Evolutionary conservation across 257 asterid genomes (phyloP).

Genomic region (Penstemon eatonii): DNA sequence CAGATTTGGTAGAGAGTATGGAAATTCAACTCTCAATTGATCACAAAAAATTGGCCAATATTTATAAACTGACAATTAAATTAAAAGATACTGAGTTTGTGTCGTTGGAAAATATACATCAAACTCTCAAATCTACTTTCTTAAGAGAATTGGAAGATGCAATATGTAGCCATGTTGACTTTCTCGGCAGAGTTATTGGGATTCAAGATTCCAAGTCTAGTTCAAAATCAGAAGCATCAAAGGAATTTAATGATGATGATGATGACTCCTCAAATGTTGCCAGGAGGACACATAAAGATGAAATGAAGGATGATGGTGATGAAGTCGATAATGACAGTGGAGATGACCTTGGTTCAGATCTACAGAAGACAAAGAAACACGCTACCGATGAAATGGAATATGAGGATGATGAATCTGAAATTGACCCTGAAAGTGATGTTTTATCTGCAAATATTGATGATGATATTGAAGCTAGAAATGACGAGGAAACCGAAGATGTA

Average conservation of each 20-base stretch:
- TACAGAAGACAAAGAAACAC: conserved; percentile 67
- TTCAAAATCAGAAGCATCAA: conserved; percentile 37
- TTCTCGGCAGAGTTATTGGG: conserved; percentile 56
- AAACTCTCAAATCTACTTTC: conserved; percentile 52
- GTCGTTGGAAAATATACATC: conserved; percentile 49
- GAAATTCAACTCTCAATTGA: conserved; percentile 53
- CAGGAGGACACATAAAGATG: conserved; percentile 33
- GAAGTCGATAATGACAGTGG: conserved; percentile 55
- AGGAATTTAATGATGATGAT: conserved; percentile 45
- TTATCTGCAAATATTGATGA: conserved; percentile 34
- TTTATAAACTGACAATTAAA: conserved; percentile 59
- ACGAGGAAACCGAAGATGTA: conserved; percentile 14
- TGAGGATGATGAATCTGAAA: conserved; percentile 60
- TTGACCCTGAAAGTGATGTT: conserved; percentile 40
- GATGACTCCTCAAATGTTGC: conserved; percentile 36
- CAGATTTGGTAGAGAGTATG: conserved; percentile 85
- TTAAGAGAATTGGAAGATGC: conserved; percentile 73
- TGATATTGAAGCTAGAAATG: conserved; percentile 34
- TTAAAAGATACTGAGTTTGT: conserved; percentile 68
- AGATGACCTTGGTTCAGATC: conserved; percentile 73
- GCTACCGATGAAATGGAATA: conserved; percentile 80
- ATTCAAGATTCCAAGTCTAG: conserved; percentile 45
- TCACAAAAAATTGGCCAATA: conserved; percentile 36
- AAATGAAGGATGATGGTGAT: conserved; percentile 40
- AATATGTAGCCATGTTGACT: conserved; percentile 58